These are phyloP conservation scores for Rubus parviflorus DNA, from an alignment of 306 rosid species.

Conservation along the genomic window DNA sequence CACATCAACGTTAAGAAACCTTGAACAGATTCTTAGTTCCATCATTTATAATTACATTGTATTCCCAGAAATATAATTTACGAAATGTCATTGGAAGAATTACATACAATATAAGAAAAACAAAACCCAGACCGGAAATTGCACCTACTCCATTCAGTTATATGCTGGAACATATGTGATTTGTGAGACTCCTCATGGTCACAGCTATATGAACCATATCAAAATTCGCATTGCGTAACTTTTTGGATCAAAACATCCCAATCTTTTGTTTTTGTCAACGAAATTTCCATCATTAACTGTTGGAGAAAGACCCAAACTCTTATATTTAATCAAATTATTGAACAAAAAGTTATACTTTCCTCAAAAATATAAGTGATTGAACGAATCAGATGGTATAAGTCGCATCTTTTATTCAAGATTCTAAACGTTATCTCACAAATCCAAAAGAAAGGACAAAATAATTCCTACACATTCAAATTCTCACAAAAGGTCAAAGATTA, in stretches of 20 bases:
- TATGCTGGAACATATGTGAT: not conserved
- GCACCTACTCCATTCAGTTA: not conserved
- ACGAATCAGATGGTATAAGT: not conserved
- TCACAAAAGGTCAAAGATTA: not conserved
- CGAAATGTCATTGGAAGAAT: not conserved
- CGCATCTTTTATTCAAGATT: not conserved
- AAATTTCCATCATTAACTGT: not conserved
- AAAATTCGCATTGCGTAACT: not conserved
- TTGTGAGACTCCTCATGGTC: not conserved
- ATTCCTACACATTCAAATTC: not conserved
- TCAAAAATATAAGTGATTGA: not conserved
- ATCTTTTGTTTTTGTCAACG: not conserved
- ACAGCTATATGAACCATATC: not conserved
- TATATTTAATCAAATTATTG: not conserved
- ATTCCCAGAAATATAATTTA: not conserved
- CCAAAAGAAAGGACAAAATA: not conserved
- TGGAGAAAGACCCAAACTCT: not conserved
- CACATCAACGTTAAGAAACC: not conserved
- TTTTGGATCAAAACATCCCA: not conserved
- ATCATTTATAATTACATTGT: not conserved
- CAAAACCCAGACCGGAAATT: not conserved
- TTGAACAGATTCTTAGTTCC: not conserved
- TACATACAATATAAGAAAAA: not conserved
- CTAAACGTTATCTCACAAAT: not conserved
- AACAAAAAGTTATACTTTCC: not conserved